Evolutionary conservation across 2,329 filamentous ascomycete species (phyloP).

Genomic region (Pestalotiopsis sp.): DNA sequence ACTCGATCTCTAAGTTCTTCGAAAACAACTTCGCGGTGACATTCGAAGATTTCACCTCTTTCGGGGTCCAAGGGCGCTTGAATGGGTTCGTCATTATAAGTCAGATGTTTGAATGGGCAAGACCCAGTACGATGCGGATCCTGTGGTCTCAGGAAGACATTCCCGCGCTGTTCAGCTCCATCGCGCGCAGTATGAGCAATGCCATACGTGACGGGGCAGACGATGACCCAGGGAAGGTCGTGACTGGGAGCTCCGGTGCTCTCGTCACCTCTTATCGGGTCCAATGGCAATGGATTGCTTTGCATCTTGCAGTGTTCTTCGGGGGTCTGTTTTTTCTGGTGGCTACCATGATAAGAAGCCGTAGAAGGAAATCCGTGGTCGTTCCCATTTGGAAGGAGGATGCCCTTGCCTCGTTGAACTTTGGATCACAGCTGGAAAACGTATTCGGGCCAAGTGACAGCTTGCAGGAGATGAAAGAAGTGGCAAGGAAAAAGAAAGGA

Average conservation of each 20-base stretch:
- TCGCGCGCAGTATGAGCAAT: slow-evolving; percentile 8
- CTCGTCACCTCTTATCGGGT: not conserved
- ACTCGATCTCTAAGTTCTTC: not conserved
- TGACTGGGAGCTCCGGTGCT: not conserved
- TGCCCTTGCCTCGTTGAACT: not conserved
- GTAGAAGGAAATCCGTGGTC: too few species aligned
- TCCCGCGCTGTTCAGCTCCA: not conserved
- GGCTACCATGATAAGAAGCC: not conserved
- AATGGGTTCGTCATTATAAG: not conserved
- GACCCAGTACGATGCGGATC: not conserved
- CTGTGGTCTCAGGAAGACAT: not conserved
- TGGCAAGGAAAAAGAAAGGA: not conserved
- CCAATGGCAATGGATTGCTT: not conserved
- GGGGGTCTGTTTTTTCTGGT: not conserved
- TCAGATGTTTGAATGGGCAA: not conserved
- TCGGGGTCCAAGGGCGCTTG: not conserved
- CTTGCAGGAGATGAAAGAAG: not conserved
- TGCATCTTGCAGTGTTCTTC: not conserved
- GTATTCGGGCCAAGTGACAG: not conserved
- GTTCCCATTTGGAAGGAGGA: not conserved
- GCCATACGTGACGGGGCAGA: not conserved
- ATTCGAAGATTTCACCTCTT: not conserved
- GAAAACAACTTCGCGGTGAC: not conserved
- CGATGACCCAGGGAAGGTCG: not conserved
- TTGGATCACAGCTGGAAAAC: not conserved